These are phyloP conservation scores for Peltaster fructicola DNA, from an alignment of 2,329 filamentous ascomycete genomes.

Conservation along the genomic window DNA sequence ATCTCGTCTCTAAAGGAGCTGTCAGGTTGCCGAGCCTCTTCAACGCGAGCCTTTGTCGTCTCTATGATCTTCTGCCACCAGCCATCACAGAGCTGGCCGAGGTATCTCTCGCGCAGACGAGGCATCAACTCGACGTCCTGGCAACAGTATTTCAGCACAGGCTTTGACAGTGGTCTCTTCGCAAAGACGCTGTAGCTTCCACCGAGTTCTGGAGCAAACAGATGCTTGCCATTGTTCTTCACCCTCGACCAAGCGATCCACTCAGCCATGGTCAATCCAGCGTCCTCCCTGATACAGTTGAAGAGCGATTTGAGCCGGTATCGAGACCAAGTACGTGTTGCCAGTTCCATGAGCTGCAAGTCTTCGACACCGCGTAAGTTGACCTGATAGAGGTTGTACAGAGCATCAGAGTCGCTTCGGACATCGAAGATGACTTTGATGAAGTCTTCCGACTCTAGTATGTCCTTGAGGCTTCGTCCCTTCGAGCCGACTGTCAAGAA, in stretches of 20 bases:
- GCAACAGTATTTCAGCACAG: conserved; percentile 28
- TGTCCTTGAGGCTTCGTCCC: conserved; percentile 16
- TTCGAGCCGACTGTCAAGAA: conserved; percentile 22
- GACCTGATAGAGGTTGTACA: conserved; percentile 31
- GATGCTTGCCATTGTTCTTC: conserved; percentile 21
- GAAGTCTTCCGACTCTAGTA: conserved; percentile 27
- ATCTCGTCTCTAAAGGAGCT: too few species aligned
- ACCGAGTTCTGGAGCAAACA: conserved; percentile 27
- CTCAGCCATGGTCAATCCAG: conserved; percentile 4
- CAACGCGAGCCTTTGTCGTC: conserved; percentile 15
- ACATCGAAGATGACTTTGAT: conserved; percentile 42
- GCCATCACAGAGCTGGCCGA: conserved; percentile 12
- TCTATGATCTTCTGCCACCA: conserved; percentile 11
- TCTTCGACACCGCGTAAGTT: conserved; percentile 30
- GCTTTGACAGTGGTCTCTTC: conserved; percentile 24
- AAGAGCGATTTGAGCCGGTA: conserved; percentile 19
- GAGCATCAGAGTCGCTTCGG: conserved; percentile 39
- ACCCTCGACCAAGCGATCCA: conserved; percentile 19
- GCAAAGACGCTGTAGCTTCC: conserved; percentile 33
- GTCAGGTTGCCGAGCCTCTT: too few species aligned
- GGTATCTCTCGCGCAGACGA: conserved; percentile 10
- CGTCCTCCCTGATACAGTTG: conserved; percentile 22
- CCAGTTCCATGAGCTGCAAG: conserved; percentile 40
- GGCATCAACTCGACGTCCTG: conserved; percentile 29
- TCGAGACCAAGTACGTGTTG: conserved; percentile 12